Evolutionary conservation across 2,329 filamentous ascomycete genomes (phyloP), one percentile per base, ranked within the genome.

Genomic region (Epichloe bromicola): DNA sequence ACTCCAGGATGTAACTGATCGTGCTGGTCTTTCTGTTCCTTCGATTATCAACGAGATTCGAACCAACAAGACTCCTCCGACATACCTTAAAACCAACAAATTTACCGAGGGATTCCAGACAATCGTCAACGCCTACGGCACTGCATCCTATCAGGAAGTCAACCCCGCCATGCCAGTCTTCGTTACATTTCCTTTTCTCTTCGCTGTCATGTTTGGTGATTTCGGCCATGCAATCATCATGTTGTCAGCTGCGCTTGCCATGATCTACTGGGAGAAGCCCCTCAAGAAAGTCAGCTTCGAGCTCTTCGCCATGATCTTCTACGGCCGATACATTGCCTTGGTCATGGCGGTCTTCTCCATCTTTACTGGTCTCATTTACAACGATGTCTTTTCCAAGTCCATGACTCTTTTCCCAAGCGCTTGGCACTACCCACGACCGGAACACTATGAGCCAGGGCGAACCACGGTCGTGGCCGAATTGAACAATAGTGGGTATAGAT

Each of bases 151-250:
- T 70, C 86, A 86, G 59, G 93, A 98, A 71, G 86, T 96, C 67
- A 98, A 98, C 70, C 93, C 93, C 52, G 91, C 89, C 55, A 78
- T 98, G 20, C 91, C 91, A 38, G 93, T 95, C 48, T 89, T 97
- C 58, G 84, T 98, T 56, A 98, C 93, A 5, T 98, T 98, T 70
- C 93, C 94, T n/a, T 98, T 98, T 75, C 76, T 98, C 55, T 98
- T 98, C 65, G 93, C 93, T 47, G 93, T 98, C 79, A 98, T 98
- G 93, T 98, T 98, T 65, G 94, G 93, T 74, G 93, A 98, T 69
- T 84, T 95, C 53, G 94, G 93, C 48, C 93, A 98, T 64, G 93
- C 91, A 58, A 68, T 84, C 57, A 86, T 98, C 67, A 95, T 98
- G 86, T 76, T 91, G 42, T 65, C 80, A 51, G 86, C 88, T 52